Evolutionary conservation across 352 stramenopile species (phyloP).

Genomic region (Nothophytophthora sp.): DNA sequence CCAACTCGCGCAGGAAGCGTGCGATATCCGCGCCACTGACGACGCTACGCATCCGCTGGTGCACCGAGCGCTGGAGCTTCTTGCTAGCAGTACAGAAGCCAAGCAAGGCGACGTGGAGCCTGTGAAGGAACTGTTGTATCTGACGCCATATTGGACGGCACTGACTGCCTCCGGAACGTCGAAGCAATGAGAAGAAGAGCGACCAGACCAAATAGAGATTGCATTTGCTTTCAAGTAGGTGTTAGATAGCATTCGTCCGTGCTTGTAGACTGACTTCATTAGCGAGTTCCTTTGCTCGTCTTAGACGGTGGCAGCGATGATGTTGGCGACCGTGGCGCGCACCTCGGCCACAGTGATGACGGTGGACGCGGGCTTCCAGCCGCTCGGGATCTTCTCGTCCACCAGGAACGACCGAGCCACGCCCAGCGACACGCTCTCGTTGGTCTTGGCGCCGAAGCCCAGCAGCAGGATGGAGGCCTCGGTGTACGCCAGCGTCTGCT

Average conservation of each 20-base stretch:
- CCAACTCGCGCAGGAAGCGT: slow-evolving; percentile 28
- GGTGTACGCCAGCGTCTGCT: slow-evolving; percentile 32
- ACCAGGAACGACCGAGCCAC: slow-evolving; percentile 33
- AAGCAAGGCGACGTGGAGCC: not conserved
- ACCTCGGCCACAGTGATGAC: slow-evolving; percentile 30
- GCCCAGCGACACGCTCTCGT: slow-evolving; percentile 26
- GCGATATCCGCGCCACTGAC: slow-evolving; percentile 12
- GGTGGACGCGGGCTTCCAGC: slow-evolving; percentile 16
- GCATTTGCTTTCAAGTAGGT: too few species aligned
- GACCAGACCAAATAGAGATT: not conserved
- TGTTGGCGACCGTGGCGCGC: slow-evolving; percentile 24
- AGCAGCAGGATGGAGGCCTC: slow-evolving; percentile 37
- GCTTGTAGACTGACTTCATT: too few species aligned
- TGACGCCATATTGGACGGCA: slow-evolving; percentile 48
- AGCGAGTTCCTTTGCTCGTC: too few species aligned
- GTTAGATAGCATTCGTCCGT: too few species aligned
- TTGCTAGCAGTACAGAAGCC: slow-evolving; percentile 23
- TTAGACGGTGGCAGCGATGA: slow-evolving; percentile 27
- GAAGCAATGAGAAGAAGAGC: not conserved
- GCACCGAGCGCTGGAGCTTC: slow-evolving; percentile 29
- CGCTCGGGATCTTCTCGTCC: slow-evolving; percentile 36
- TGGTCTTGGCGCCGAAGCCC: slow-evolving; percentile 30
- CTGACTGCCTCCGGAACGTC: slow-evolving; percentile 11
- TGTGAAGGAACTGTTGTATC: slow-evolving; percentile 38
- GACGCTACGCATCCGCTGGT: slow-evolving; percentile 40